phyloP scores from a whole-genome alignment of 805 yeast species.

The Komagataella pseudopastoris region DNA sequence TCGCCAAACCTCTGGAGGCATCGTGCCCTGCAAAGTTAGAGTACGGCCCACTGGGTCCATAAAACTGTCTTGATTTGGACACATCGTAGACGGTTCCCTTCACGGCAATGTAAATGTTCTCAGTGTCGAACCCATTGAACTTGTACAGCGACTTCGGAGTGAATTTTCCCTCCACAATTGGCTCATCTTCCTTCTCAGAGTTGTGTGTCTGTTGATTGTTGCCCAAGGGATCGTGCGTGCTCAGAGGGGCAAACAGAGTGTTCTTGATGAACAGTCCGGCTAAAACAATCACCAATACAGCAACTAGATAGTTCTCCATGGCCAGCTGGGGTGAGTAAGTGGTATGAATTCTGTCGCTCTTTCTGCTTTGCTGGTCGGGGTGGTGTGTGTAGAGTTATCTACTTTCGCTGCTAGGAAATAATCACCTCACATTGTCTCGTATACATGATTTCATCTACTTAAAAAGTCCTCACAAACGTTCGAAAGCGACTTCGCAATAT shows the following conservation, averaged over 20 bases:
- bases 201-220: background rate
- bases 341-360: background rate
- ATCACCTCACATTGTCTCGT: background rate
- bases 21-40: conserved; percentile 92
- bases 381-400: too few species aligned
- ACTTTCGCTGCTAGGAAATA: background rate
- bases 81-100: conserved; percentile 81
- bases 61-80: conserved; percentile 63
- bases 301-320: conserved; percentile 14
- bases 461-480: background rate
- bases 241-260: conserved; percentile 7
- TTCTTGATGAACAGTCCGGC: conserved; percentile 11
- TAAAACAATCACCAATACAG: conserved; percentile 11
- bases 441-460: background rate
- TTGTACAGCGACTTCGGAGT: conserved; percentile 64
- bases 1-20: conserved; percentile 85
- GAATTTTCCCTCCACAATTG: conserved; percentile 28
- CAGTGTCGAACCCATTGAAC: conserved; percentile 72
- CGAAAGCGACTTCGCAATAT: conserved; percentile 17
- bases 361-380: too few species aligned
- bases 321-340: background rate
- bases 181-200: conserved; percentile 6
- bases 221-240: background rate
- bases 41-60: conserved; percentile 95
- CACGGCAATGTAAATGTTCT: conserved; percentile 76